Conservation (phyloP, 768 basidiomycete genomes). For the Lentinus tigrinus region DNA sequence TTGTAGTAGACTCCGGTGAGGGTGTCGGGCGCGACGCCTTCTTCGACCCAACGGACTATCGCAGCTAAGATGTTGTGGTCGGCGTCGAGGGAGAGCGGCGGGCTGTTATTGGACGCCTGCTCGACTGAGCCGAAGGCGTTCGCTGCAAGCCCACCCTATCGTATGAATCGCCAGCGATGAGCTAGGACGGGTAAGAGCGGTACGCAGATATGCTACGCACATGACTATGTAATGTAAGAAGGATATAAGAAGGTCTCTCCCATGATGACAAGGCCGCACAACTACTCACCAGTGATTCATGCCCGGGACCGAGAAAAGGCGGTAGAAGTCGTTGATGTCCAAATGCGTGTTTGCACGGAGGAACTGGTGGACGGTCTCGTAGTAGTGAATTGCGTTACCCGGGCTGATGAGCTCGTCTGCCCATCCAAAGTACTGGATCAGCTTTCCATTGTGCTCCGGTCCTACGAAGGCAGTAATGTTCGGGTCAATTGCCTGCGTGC, state of each 20-base stretch:
- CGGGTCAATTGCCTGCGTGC: slow-evolving; percentile 22
- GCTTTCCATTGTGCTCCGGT: slow-evolving; percentile 23
- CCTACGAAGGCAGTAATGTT: slow-evolving; percentile 24
- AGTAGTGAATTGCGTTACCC: slow-evolving; percentile 26
- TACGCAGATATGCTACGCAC: slow-evolving; percentile 1
- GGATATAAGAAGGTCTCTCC: neutral
- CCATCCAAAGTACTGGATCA: slow-evolving; percentile 28
- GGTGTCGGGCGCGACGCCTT: slow-evolving; percentile 26
- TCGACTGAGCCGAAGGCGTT: slow-evolving; percentile 28
- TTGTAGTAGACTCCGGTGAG: slow-evolving; percentile 22
- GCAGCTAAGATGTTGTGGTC: slow-evolving; percentile 29
- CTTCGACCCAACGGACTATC: slow-evolving; percentile 34
- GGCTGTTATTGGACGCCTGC: slow-evolving; percentile 19
- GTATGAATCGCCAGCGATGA: neutral
- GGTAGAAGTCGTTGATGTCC: slow-evolving; percentile 32
- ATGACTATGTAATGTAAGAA: neutral
- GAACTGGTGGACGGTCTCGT: slow-evolving; percentile 26
- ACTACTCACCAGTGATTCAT: slow-evolving; percentile 33
- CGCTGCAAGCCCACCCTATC: slow-evolving; percentile 25
- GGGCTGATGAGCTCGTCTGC: slow-evolving; percentile 31
- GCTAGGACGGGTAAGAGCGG: neutral
- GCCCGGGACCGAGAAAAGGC: slow-evolving; percentile 32
- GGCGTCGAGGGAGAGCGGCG: slow-evolving; percentile 20
- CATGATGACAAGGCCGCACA: neutral
- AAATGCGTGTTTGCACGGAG: slow-evolving; percentile 18